Evolutionary conservation across 768 basidiomycete species (phyloP).

Genomic region (Lactifluus subvellereus): DNA sequence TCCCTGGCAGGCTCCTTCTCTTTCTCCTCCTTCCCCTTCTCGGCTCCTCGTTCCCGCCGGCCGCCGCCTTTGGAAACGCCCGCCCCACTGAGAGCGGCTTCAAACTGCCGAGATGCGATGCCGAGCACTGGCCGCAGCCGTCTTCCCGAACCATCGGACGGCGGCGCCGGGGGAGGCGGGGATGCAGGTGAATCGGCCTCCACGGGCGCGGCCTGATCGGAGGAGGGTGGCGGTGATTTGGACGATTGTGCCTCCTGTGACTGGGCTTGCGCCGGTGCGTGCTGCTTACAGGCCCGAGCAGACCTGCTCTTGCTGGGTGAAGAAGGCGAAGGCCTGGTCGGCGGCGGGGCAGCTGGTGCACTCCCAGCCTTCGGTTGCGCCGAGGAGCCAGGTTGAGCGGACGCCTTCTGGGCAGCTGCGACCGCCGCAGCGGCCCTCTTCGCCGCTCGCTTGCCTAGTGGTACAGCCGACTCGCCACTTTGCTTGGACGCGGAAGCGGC

Average conservation of each 20-base stretch:
- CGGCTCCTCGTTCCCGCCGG: conserved; percentile 18
- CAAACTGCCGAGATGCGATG: conserved; percentile 60
- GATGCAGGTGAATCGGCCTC: conserved; percentile 6
- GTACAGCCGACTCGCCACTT: conserved; percentile 25
- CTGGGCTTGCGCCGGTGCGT: background rate
- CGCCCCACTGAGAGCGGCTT: conserved; percentile 63
- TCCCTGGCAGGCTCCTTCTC: conserved; percentile 26
- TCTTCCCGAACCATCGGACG: conserved; percentile 34
- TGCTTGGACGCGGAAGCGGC: conserved; percentile 23
- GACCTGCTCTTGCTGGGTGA: conserved; percentile 15
- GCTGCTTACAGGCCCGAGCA: conserved; percentile 14
- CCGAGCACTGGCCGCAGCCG: conserved; percentile 51
- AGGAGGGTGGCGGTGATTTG: background rate
- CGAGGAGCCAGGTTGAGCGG: conserved; percentile 5
- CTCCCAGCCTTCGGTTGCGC: conserved; percentile 9
- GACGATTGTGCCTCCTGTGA: conserved; percentile 3
- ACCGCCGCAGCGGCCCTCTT: conserved; percentile 30
- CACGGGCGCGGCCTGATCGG: conserved; percentile 2
- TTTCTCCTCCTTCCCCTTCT: conserved; percentile 33
- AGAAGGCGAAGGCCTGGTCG: background rate
- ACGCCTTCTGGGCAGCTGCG: conserved; percentile 12
- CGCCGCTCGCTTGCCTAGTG: conserved; percentile 35
- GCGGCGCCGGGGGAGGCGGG: conserved; percentile 20
- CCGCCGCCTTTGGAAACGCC: conserved; percentile 42
- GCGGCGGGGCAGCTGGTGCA: background rate